Percentiles rank a stretch among this genome's conserved stretches.
These are phyloP conservation scores for Orbilia quercus DNA, from an alignment of 2,329 filamentous ascomycete genomes.

Conservation along the genomic window DNA sequence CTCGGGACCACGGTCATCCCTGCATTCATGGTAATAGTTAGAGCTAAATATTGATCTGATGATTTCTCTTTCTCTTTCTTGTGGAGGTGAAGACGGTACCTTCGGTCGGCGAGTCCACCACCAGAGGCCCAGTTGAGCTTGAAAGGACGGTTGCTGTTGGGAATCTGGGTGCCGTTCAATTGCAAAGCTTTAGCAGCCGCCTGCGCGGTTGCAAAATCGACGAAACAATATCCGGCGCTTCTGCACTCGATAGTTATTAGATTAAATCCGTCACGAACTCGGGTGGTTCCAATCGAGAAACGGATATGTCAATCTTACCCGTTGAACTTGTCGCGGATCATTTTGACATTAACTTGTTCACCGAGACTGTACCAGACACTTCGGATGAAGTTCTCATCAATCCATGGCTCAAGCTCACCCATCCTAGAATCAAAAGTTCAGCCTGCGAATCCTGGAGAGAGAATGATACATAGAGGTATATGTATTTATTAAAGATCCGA, in stretches of 20 bases:
- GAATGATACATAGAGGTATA: no score
- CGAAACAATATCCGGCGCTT: conserved; percentile 98
- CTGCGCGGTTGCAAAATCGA: conserved; percentile 85
- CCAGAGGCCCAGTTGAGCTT: conserved; percentile 99
- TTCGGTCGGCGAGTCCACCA: conserved; percentile 91
- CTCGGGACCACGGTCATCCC: conserved; percentile 95
- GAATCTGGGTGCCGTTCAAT: conserved; percentile 87
- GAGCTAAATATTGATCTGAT: conserved; percentile 4
- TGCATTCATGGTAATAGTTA: conserved; percentile 63
- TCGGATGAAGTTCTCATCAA: conserved; percentile 98
- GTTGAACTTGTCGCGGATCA: conserved; percentile 99
- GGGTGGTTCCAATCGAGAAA: conserved; percentile 9
- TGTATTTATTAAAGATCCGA: conserved; percentile 3
- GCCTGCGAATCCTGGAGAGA: conserved; percentile 4
- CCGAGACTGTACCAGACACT: conserved; percentile 93
- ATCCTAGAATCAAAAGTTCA: conserved; percentile 73
- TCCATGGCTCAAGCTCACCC: conserved; percentile 99
- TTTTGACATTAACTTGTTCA: conserved; percentile 97
- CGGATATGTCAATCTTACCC: conserved; percentile 72
- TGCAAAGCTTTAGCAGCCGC: conserved; percentile 90
- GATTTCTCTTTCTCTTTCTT: background rate
- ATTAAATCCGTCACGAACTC: conserved; percentile 22
- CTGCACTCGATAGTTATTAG: conserved; percentile 66
- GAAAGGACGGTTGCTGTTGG: conserved; percentile 93
- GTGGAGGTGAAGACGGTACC: conserved; percentile 69